Evolutionary conservation across 148 eudicot genomes (phyloP).

Genomic region (Fagopyrum esculentum): DNA sequence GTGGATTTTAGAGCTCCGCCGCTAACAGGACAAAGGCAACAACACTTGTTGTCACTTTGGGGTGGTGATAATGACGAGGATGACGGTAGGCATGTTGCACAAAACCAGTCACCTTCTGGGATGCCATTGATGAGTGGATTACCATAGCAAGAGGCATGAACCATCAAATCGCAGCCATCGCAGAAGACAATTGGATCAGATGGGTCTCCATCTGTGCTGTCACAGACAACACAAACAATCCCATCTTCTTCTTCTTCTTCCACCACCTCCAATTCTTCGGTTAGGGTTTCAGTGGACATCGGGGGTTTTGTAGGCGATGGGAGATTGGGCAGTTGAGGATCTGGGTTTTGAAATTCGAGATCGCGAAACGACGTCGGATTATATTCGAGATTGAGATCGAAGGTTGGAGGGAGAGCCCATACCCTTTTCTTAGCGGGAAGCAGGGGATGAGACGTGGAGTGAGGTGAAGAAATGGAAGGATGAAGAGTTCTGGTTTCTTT

Average conservation of each 20-base stretch:
- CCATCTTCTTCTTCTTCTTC: conserved; percentile 46
- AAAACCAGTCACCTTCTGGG: conserved; percentile 94
- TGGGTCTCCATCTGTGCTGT: conserved; percentile 83
- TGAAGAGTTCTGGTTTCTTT: conserved; percentile 27
- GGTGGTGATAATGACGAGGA: background rate
- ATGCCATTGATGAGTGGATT: conserved; percentile 47
- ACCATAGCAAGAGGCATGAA: conserved; percentile 77
- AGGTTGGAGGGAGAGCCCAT: conserved; percentile 47
- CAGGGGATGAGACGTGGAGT: conserved; percentile 14
- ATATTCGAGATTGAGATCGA: conserved; percentile 66
- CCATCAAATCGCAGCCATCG: conserved; percentile 91
- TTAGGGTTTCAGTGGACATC: background rate
- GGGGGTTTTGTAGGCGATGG: background rate
- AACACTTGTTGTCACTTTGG: conserved; percentile 7
- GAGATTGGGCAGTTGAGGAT: background rate
- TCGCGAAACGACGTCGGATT: conserved; percentile 12
- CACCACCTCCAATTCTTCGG: background rate
- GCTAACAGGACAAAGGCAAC: conserved; percentile 60
- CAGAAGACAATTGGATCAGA: conserved; percentile 84
- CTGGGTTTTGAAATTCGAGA: background rate
- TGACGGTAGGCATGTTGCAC: conserved; percentile 36
- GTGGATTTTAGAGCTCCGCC: conserved; percentile 79
- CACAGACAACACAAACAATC: conserved; percentile 67
- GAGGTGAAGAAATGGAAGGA: background rate
- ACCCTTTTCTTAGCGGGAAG: conserved; percentile 86